These are phyloP conservation scores for Priceomyces melissophilus DNA, from an alignment of 805 yeast species.

Conservation along the genomic window DNA sequence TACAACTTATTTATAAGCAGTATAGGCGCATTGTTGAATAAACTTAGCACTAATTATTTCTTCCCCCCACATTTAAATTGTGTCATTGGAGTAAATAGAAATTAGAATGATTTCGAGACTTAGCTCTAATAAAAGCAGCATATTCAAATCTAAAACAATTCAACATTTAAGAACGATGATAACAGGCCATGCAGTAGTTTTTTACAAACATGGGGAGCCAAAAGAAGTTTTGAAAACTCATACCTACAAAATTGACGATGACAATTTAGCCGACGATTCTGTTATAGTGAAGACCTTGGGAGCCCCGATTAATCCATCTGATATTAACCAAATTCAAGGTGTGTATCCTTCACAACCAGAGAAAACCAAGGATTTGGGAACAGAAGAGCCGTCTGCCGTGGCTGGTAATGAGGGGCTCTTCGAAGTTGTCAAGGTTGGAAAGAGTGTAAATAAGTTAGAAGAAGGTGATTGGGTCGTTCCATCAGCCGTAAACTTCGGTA, in stretches of 20 bases:
- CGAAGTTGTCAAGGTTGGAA: constrained; percentile 74
- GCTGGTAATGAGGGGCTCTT: constrained; percentile 95
- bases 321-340: constrained; percentile 45
- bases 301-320: constrained; percentile 43
- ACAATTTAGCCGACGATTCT: constrained; percentile 34
- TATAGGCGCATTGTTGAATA: too few species aligned
- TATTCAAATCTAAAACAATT: not conserved
- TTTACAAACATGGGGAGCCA: constrained; percentile 67
- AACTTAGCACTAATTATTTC: too few species aligned
- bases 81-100: too few species aligned
- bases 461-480: constrained; percentile 92
- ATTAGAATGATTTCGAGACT: not conserved
- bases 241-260: constrained; percentile 47
- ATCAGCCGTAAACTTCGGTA: constrained; percentile 72
- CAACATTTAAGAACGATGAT: constrained; percentile 29
- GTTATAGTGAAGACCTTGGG: constrained; percentile 36
- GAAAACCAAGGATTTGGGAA: constrained; percentile 51
- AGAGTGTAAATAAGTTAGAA: constrained; percentile 42
- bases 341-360: constrained; percentile 47
- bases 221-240: constrained; percentile 51
- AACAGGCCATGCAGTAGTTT: constrained; percentile 65
- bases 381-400: constrained; percentile 66
- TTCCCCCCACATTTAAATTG: too few species aligned
- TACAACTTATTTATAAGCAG: too few species aligned
- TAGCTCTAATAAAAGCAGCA: not conserved